Conservation (phyloP, 305 asterid genomes). For the Fraxinus ornus region DNA sequence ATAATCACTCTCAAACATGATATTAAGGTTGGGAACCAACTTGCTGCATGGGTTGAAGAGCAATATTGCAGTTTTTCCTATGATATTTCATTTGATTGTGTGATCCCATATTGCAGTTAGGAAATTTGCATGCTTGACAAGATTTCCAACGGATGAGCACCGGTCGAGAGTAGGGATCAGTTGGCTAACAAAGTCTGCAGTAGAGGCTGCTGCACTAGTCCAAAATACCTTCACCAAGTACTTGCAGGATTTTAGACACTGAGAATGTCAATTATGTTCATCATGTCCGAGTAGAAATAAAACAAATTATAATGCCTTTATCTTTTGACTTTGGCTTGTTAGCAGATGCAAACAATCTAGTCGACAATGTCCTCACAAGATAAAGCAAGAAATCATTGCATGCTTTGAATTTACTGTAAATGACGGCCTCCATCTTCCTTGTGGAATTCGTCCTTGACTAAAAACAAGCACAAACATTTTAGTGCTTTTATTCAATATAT, state of each 20-base stretch:
- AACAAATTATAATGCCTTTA: not conserved
- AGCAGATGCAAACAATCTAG: not conserved
- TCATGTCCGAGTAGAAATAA: not conserved
- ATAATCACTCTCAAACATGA: not conserved
- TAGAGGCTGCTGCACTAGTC: constrained; percentile 69
- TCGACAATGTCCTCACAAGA: not conserved
- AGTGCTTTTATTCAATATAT: not conserved
- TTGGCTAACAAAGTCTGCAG: constrained; percentile 82
- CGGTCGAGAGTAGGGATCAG: constrained; percentile 79
- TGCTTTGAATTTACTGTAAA: not conserved
- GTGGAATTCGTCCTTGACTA: not conserved
- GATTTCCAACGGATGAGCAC: constrained; percentile 92
- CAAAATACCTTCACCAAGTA: constrained; percentile 58
- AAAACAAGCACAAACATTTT: not conserved
- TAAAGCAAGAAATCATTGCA: not conserved
- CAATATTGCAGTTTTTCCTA: not conserved
- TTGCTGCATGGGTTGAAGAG: not conserved
- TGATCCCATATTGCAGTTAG: constrained; percentile 57
- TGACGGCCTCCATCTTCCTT: not conserved
- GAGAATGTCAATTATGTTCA: not conserved
- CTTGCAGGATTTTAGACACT: constrained; percentile 34
- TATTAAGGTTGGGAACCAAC: not conserved
- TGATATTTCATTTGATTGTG: not conserved
- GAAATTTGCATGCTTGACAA: constrained; percentile 74
- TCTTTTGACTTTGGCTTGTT: not conserved